A percentile compares a stretch with the other conserved stretches of the same genome.
Evolutionary conservation across 164 flowering plant species (phyloP).

Genomic region (Vitis labrusca): DNA sequence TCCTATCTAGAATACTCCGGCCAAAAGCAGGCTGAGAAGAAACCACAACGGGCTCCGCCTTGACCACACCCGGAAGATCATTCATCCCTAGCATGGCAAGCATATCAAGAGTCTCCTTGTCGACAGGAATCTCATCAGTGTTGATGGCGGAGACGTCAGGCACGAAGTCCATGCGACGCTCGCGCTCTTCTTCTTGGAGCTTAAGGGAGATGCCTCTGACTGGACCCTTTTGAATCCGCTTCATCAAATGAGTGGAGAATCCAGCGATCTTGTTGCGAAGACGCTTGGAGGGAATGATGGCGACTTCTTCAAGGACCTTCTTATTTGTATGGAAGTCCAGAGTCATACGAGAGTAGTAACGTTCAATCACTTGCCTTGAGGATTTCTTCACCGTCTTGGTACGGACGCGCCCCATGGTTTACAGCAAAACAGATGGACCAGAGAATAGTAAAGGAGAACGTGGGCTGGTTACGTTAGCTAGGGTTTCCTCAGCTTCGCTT

Average conservation of each 20-base stretch:
- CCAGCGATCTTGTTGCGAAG: slow-evolving; percentile 88
- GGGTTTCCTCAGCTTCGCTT: too few species aligned
- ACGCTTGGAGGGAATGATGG: slow-evolving; percentile 72
- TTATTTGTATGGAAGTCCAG: slow-evolving; percentile 83
- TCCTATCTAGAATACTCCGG: slow-evolving; percentile 16
- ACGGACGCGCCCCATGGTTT: slow-evolving; percentile 61
- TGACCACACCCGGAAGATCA: slow-evolving; percentile 55
- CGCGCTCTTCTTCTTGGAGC: slow-evolving; percentile 79
- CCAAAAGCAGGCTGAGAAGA: slow-evolving; percentile 16
- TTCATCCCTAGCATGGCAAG: slow-evolving; percentile 59
- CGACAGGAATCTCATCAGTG: slow-evolving; percentile 57
- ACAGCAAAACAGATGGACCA: too few species aligned
- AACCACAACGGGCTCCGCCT: slow-evolving; percentile 27
- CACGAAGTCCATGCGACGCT: slow-evolving; percentile 78
- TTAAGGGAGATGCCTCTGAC: slow-evolving; percentile 76
- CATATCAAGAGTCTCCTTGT: slow-evolving; percentile 73
- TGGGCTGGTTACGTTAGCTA: too few species aligned
- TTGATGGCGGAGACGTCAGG: slow-evolving; percentile 70
- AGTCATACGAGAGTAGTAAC: slow-evolving; percentile 76
- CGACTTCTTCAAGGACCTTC: slow-evolving; percentile 72
- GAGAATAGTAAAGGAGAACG: too few species aligned
- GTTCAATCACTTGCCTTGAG: slow-evolving; percentile 67
- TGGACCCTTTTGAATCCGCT: slow-evolving; percentile 73
- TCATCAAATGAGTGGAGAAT: slow-evolving; percentile 76
- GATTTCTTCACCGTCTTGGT: slow-evolving; percentile 85